Conservation (phyloP, 768 basidiomycete species). For the Amanita subjunquillea region DNA sequence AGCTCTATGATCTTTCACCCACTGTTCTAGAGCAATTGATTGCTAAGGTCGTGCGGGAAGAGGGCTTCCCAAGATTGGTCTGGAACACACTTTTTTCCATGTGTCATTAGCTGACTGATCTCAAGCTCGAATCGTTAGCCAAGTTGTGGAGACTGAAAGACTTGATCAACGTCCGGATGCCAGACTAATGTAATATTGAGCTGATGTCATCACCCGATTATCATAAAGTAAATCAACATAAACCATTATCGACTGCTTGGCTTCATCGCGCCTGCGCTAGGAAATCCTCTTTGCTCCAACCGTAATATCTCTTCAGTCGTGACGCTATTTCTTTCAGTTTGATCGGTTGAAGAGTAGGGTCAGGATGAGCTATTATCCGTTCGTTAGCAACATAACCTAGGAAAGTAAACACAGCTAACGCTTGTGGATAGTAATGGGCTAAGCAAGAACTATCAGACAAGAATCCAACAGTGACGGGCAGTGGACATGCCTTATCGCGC, state of each 20-base stretch:
- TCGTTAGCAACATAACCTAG: slow-evolving; percentile 1
- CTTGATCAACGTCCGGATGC: slow-evolving; percentile 15
- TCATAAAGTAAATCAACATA: background rate
- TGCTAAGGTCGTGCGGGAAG: slow-evolving; percentile 55
- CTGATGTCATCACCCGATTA: background rate
- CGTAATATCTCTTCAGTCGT: slow-evolving; percentile 52
- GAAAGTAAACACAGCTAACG: slow-evolving; percentile 30
- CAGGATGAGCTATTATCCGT: slow-evolving; percentile 53
- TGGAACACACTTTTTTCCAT: slow-evolving; percentile 11
- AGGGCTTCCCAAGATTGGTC: slow-evolving; percentile 73
- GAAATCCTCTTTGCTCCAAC: slow-evolving; percentile 48
- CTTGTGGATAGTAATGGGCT: slow-evolving; percentile 73
- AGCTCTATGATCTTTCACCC: slow-evolving; percentile 44
- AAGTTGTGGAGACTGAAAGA: slow-evolving; percentile 43
- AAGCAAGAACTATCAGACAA: background rate
- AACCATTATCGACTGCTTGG: background rate
- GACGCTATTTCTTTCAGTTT: slow-evolving; percentile 44
- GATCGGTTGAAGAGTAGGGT: slow-evolving; percentile 45
- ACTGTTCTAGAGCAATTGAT: slow-evolving; percentile 46
- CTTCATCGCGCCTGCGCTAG: background rate
- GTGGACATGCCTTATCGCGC: slow-evolving; percentile 26
- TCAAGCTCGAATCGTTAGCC: slow-evolving; percentile 43
- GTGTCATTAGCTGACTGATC: background rate
- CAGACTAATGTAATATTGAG: background rate
- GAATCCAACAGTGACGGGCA: background rate